Evolutionary conservation across 2,329 filamentous ascomycete genomes (phyloP).

Genomic region (Samsoniella hepiali): DNA sequence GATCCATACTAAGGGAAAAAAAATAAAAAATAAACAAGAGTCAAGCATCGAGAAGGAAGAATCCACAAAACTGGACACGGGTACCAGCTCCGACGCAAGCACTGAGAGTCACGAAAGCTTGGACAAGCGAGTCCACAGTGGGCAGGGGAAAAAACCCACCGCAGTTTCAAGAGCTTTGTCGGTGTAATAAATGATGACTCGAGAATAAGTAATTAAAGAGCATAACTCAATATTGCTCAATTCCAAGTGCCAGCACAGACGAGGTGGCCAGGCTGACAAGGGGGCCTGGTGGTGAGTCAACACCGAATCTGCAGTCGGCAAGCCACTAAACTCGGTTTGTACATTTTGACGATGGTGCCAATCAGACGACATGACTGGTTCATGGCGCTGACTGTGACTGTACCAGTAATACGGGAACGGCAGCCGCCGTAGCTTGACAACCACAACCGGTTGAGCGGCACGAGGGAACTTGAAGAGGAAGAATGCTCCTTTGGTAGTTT

Average conservation of each 20-base stretch:
- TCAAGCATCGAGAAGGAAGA: neutral
- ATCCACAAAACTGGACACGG: constrained; percentile 16
- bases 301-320: neutral
- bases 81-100: constrained; percentile 11
- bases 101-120: neutral
- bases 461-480: no score
- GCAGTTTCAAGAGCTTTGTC: neutral
- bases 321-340: neutral
- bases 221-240: neutral
- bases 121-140: neutral
- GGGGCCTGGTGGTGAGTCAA: constrained; percentile 1
- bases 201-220: neutral
- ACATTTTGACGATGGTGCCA: neutral
- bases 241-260: neutral
- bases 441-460: no score
- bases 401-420: neutral
- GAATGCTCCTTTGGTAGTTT: no score
- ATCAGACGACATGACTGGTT: constrained; percentile 3
- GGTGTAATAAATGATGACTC: neutral
- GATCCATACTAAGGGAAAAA: neutral
- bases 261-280: neutral
- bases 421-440: neutral
- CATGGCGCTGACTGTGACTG: neutral
- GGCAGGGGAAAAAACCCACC: neutral
- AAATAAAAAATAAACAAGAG: neutral